Base-by-base conservation (phyloP, 2,329 filamentous ascomycete species). In the Neocucurbitaria cava region DNA sequence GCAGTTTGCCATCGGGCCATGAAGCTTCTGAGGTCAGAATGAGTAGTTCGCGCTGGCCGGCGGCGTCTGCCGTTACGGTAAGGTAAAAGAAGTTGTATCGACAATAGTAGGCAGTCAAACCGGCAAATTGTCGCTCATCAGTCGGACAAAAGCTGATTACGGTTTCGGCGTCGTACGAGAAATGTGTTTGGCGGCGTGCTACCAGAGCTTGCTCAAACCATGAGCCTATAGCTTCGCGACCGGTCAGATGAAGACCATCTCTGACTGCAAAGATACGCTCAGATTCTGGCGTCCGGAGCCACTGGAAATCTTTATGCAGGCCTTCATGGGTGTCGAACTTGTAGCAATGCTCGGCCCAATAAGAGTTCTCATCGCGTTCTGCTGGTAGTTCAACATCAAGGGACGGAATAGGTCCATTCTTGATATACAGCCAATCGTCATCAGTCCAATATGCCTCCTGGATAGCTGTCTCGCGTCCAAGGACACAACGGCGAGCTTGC, bases 31-130 rank as follows among this genome's bases (percentile, higher is more conserved):
- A 87, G 18, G 77, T 78, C 66, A 85, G 70, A 51, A 87, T 80
- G 15, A 85, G 78, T 7, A 88, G 75, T 68, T 88, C 85, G 9
- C 85, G 79, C 56, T 82, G 75, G 0, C 85, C 84, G 49, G 85
- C 80, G 0, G 80, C 74, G 61, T 84, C 74, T 0, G 84, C 85
- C 2, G 84, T 84, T 1, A 88, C 82, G 0, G 83, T 80, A 5
- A 88, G 77, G 61, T 87, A 88, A 76, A 86, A 87, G 72, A 87
- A 88, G 71, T 88, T 88, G 74, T 78, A 87, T 3, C 85, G 83
- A 65, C 82, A 84, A 73, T 88, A 88, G 70, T 88, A 88, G 0
- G 84, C 83, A 11, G 82, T 83, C 7, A 88, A 73, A 0, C 86
- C 85, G 0, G 85, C 85, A 54, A 85, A 87, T 59, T 87, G 81